These are phyloP conservation scores for Silene conica DNA, from an alignment of 148 eudicot genomes.

Conservation along the genomic window DNA sequence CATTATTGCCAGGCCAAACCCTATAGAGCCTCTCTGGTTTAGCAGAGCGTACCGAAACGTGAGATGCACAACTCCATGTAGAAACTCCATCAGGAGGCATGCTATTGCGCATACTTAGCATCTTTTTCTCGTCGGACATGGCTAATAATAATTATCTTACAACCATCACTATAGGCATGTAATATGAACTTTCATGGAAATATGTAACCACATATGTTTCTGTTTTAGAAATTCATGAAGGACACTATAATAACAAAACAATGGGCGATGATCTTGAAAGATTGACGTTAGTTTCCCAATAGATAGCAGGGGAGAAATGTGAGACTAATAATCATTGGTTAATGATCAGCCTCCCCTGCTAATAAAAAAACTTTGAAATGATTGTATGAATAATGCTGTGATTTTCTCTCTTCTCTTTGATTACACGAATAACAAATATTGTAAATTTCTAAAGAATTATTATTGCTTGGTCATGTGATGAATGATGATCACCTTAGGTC, in stretches of 20 bases:
- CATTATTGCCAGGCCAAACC: constrained; percentile 90
- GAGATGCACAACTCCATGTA: constrained; percentile 29
- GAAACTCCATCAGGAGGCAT: constrained; percentile 21
- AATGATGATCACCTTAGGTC: neutral
- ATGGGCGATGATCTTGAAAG: neutral
- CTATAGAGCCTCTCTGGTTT: constrained; percentile 55
- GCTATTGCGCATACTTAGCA: constrained; percentile 17
- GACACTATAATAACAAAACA: neutral
- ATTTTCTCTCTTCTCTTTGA: neutral
- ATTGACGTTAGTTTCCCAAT: constrained; percentile 7
- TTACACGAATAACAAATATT: constrained; percentile 15
- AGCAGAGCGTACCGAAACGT: constrained; percentile 21
- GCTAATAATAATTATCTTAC: neutral
- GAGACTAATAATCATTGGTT: neutral
- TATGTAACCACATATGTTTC: constrained; percentile 4
- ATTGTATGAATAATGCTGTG: constrained; percentile 4
- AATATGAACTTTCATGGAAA: neutral
- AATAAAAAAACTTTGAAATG: constrained; percentile 5
- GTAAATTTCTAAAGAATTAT: constrained; percentile 25
- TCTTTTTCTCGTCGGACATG: constrained; percentile 19
- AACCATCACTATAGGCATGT: constrained; percentile 16
- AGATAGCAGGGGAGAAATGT: constrained; percentile 24
- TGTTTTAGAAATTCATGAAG: neutral
- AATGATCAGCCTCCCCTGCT: constrained; percentile 34
- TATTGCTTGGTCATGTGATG: neutral